Evolutionary conservation across 345 rosid genomes (phyloP).

Genomic region (Nephelium lappaceum): DNA sequence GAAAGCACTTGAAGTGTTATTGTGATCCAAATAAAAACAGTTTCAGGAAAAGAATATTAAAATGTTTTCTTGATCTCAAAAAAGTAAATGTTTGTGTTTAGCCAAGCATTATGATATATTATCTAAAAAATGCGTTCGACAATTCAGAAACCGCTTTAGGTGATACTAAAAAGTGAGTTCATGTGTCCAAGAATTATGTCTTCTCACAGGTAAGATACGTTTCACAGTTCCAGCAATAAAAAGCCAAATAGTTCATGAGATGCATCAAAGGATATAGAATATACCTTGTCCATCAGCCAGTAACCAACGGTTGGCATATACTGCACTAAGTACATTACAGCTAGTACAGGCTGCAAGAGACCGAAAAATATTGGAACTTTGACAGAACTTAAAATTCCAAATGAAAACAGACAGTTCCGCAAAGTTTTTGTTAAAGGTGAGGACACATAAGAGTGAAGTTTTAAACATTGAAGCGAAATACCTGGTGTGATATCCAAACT

Average conservation of each 20-base stretch:
- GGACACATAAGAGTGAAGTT: neutral
- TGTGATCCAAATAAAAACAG: no score
- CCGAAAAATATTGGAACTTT: constrained; percentile 3
- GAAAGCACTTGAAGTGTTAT: neutral
- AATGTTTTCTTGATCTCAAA: no score
- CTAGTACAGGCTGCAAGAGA: constrained; percentile 77
- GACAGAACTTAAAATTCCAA: neutral
- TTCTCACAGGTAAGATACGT: neutral
- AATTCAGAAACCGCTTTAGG: no score
- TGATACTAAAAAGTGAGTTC: no score
- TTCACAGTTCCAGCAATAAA: neutral
- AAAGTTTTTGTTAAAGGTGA: neutral
- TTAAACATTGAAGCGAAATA: constrained; percentile 26
- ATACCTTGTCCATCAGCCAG: constrained; percentile 98
- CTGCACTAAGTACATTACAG: constrained; percentile 89
- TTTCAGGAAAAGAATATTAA: no score
- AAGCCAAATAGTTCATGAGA: neutral
- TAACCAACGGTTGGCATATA: constrained; percentile 83
- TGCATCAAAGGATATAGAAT: constrained; percentile 11
- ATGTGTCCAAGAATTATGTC: no score
- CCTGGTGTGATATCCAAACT: constrained; percentile 98
- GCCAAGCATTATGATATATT: no score
- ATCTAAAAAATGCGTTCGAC: no score
- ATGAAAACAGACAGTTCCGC: neutral
- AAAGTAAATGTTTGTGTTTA: no score